Base-by-base conservation (phyloP, 1,284 basidiomycete species). In the Porphyrellus sp. region DNA sequence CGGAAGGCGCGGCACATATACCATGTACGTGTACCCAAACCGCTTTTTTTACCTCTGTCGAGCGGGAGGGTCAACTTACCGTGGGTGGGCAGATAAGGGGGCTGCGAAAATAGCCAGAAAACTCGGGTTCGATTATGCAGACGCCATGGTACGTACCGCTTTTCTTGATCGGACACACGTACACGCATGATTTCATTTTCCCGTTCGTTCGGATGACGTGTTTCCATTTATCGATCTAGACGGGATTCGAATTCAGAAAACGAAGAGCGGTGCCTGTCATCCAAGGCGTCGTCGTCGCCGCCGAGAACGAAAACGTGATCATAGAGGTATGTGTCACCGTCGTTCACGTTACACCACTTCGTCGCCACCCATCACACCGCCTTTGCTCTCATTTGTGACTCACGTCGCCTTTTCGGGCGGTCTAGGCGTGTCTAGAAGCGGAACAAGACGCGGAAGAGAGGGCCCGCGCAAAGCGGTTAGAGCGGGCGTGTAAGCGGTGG, bases 191-290 rank as follows among this genome's bases (percentile, higher is more conserved):
- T 31, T 49, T 49, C 46, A 48, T 54, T 45, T 49, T 33, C 28
- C 16, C 20, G 5, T 47, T 25, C 11, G 42, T 48, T 35, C 6
- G 31, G 40, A 15, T 46, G 23, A 30, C 35, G 42, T 45, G 20
- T 52, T 52, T 38, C 51, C 49, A 39, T 52, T 33, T 45, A 38
- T 53, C 41, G 42, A 52, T 52, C 16, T 58, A 91, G 91, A 91
- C 84, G 46, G 90, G 93, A 13, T 99, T 99, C 70, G 96, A 98
- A 71, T 99, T 99, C 74, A 90, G 87, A 63, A 95, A 94, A 69
- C 85, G 91, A 18, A 79, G 85, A 48, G 94, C 95, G 0, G 83
- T 85, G 53, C 96, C 96, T 5, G 78, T 93, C 58, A 77, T 97
- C 43, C 83, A 85, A 28, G 96, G 96, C 20, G 81, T 98, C 16